Conservation (phyloP, 2,329 filamentous ascomycete genomes). For the Penicillium expansum region DNA sequence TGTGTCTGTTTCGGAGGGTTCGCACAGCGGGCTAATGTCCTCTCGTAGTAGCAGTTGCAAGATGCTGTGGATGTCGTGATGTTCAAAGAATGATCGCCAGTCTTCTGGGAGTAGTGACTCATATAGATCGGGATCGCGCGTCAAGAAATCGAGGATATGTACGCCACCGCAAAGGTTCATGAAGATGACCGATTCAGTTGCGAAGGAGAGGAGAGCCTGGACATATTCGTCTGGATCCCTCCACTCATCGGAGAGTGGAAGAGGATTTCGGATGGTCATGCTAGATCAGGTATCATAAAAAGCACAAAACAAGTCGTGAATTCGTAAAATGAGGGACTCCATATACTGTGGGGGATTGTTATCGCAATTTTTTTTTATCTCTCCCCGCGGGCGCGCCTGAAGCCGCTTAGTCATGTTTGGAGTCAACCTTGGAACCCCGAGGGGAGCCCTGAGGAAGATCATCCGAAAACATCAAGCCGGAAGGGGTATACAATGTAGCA, state of each 20-base stretch:
- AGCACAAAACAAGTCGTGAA: not conserved
- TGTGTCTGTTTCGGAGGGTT: slow-evolving; percentile 7
- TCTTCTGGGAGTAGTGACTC: slow-evolving; percentile 68
- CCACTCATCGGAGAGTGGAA: slow-evolving; percentile 72
- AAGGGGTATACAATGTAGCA: too few relatives aligned
- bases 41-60: slow-evolving; percentile 78
- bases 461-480: not conserved
- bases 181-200: slow-evolving; percentile 69
- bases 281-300: not conserved
- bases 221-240: slow-evolving; percentile 71
- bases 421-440: not conserved
- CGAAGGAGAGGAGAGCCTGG: slow-evolving; percentile 71
- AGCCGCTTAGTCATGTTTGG: not conserved
- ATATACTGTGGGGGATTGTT: slow-evolving; percentile 19
- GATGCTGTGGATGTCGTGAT: slow-evolving; percentile 68
- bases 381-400: not conserved
- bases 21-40: slow-evolving; percentile 55
- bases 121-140: slow-evolving; percentile 76
- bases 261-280: slow-evolving; percentile 50
- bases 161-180: slow-evolving; percentile 86
- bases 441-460: not conserved
- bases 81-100: slow-evolving; percentile 77
- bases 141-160: slow-evolving; percentile 95
- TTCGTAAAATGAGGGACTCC: slow-evolving; percentile 4
- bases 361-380: slow-evolving; percentile 18